phyloP scores from a whole-genome alignment of 441 rosid species.

The Aquilaria agallochum region DNA sequence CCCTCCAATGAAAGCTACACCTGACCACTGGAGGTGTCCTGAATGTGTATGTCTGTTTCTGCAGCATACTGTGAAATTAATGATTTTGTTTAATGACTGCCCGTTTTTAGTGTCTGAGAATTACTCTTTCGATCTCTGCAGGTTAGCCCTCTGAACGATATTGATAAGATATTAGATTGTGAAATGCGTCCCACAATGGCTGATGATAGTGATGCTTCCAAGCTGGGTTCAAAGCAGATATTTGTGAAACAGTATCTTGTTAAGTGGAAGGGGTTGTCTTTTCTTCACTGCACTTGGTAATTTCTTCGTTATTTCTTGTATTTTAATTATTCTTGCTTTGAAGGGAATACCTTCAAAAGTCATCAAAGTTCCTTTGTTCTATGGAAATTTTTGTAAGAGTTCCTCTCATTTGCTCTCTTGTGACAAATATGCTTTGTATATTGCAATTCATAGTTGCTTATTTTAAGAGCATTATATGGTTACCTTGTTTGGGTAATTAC shows the following conservation, averaged over 20 bases:
- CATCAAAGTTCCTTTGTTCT: neutral
- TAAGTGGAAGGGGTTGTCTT: constrained; percentile 98
- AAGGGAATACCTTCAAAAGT: neutral
- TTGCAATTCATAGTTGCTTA: too few species aligned
- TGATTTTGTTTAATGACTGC: constrained; percentile 9
- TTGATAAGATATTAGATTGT: constrained; percentile 89
- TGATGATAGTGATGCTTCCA: constrained; percentile 61
- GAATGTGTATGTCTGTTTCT: constrained; percentile 78
- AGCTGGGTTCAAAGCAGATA: constrained; percentile 65
- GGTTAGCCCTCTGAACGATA: constrained; percentile 95
- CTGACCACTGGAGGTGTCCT: constrained; percentile 93
- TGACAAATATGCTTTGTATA: too few species aligned
- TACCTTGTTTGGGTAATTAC: too few species aligned
- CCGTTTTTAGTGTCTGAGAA: constrained; percentile 17
- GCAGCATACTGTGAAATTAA: neutral
- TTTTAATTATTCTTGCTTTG: neutral
- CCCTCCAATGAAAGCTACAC: constrained; percentile 79
- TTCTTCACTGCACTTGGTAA: constrained; percentile 98
- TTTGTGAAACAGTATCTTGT: constrained; percentile 96
- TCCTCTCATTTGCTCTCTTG: neutral
- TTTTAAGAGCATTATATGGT: too few species aligned
- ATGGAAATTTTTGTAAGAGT: neutral
- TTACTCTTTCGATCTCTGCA: constrained; percentile 34
- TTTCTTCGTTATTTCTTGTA: constrained; percentile 11
- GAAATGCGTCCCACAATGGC: constrained; percentile 96